Evolutionary conservation across 805 yeast species (phyloP).

Genomic region (Clavispora carvajalis): DNA sequence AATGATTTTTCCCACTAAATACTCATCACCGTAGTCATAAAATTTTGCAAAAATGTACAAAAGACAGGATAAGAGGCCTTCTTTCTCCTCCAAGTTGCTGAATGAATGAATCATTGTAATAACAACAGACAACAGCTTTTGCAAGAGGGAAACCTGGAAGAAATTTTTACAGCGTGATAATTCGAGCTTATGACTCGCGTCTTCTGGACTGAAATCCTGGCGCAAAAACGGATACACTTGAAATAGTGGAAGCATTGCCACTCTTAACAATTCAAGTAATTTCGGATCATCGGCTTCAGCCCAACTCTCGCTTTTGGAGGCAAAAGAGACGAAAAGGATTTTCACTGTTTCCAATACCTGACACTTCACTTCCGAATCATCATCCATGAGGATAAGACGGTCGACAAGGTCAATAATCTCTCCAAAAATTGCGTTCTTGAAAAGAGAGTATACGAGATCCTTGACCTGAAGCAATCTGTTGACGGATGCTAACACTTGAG

Average conservation of each 20-base stretch:
- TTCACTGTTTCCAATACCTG: slow-evolving; percentile 38
- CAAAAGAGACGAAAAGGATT: slow-evolving; percentile 25
- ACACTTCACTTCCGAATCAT: slow-evolving; percentile 55
- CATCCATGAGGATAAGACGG: slow-evolving; percentile 58
- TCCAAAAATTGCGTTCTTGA: slow-evolving; percentile 61
- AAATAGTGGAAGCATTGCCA: slow-evolving; percentile 60
- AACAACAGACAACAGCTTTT: slow-evolving; percentile 45
- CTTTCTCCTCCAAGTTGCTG: slow-evolving; percentile 51
- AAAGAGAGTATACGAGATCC: slow-evolving; percentile 53
- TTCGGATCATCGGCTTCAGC: slow-evolving; percentile 26
- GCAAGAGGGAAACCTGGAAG: slow-evolving; percentile 39
- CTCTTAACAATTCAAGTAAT: slow-evolving; percentile 72
- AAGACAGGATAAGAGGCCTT: slow-evolving; percentile 68
- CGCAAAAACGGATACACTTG: slow-evolving; percentile 55
- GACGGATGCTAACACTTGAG: slow-evolving; percentile 44
- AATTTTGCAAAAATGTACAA: slow-evolving; percentile 57
- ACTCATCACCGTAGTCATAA: slow-evolving; percentile 39
- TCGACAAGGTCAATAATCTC: slow-evolving; percentile 77
- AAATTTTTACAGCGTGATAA: slow-evolving; percentile 28
- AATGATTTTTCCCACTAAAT: slow-evolving; percentile 44
- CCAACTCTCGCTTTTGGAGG: slow-evolving; percentile 23
- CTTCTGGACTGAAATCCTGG: slow-evolving; percentile 34
- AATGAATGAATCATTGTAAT: slow-evolving; percentile 60
- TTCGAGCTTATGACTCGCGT: slow-evolving; percentile 20
- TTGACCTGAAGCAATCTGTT: slow-evolving; percentile 50